Base-by-base conservation (phyloP, 129 eudicot genomes). In the Centrapalus pauciflorus region DNA sequence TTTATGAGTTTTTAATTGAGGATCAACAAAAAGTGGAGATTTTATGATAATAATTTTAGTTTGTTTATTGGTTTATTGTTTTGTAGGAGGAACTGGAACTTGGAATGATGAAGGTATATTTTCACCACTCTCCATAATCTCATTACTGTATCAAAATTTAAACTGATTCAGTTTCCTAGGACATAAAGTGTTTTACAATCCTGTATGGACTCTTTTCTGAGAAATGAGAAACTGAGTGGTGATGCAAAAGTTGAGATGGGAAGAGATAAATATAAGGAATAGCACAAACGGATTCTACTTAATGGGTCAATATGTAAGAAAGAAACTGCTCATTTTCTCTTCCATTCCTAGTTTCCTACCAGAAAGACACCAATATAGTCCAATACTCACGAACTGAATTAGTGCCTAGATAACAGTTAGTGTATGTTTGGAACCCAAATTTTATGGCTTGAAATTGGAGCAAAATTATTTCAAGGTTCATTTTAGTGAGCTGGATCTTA, bases 71-170 rank as follows among this genome's bases (percentile, higher is more conserved):
- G 8, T 51, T 30, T 66, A 23, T 32, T 8, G 8, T 45, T 58
- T 75, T 83, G 74, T 83, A 92, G 98, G 90, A 83, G 78, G 98
- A 92, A 77, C 85, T 92, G 80, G 98, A 92, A 73, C 84, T 51
- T 2, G 95, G 82, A 61, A 77, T 92, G 49, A 48, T 69, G 62
- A 85, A 81, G 64, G 98, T 88, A 77, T 75, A 13, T 50, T 68
- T 66, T 33, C 27, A 11, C 12, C 20, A 5, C 43, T 27, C 11
- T 41, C 10, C 40, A 38, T 48, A 49, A 17, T 57, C 45, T 56
- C 21, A 40, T 62, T 34, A 34, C 30, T 63, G 64, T 40, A 54
- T 50, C 32, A 64, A 51, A 27, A 40, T 25, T 37, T 51, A 4
- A 72, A 52, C 62, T 16, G 23, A 33, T 37, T 63, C 27, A 73